Base-by-base conservation (phyloP, 176 grass and related monocot genomes). In the Alopecurus myosuroides region DNA sequence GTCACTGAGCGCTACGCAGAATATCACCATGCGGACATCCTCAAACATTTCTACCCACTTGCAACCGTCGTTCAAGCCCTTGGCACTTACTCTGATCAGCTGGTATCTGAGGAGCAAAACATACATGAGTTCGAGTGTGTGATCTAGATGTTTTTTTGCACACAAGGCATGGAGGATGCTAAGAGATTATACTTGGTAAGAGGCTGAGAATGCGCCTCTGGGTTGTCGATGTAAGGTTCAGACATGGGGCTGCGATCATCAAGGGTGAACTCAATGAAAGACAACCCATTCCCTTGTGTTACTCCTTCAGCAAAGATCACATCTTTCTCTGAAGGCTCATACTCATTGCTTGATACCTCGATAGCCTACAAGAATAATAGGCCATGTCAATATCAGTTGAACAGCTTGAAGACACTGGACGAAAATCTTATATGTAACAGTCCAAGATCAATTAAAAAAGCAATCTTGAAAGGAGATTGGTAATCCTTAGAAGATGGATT, bases 41-140 rank as follows among this genome's bases (percentile, higher is more conserved):
- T 98, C 97, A 87, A 98, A 98, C 97, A 98, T 98, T 58, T 98
- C 97, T 55, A 98, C 93, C 97, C 97, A 96, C 70, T 98, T 98
- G 78, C 93, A 98, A 26, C 97, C 91, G 65, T 98, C 85, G 75
- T 82, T 95, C 78, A 98, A 92, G 58, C 97, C 97, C 84, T 98
- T 96, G 60, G 89, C 93, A 6, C 89, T 96, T 39, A 95, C 88
- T 90, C 97, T 90, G 83, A 96, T 98, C 62, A 98, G 77, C 78
- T 94, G 97, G 76, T 91, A 98, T 79, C 97, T 98, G 86, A 82
- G 31, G 33, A 70, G 65, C 29, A 67, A 39, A 29, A 62, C 19
- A 46, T 67, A 49, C 6, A 8, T 33, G 17, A 52, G 15, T n/a
- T 58, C 55, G 41, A 63, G 34, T 51, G 20, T 2, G 17, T 22